These are phyloP conservation scores for Pythium oligandrum DNA, from an alignment of 352 stramenopile genomes.

Conservation along the genomic window DNA sequence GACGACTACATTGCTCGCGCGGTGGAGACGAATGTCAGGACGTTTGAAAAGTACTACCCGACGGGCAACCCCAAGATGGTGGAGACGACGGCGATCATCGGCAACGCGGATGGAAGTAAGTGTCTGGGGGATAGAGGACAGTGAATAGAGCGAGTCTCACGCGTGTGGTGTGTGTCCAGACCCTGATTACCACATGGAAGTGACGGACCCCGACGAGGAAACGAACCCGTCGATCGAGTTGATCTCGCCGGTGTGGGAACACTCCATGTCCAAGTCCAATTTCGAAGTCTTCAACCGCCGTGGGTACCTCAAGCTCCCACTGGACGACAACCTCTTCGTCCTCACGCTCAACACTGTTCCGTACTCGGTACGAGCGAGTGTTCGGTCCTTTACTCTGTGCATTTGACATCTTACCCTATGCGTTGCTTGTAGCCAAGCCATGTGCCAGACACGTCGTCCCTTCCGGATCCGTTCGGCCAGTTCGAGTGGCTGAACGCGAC, in stretches of 20 bases:
- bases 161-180: constrained; percentile 18
- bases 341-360: constrained; percentile 80
- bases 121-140: neutral
- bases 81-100: constrained; percentile 71
- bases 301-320: constrained; percentile 58
- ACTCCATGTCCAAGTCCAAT: constrained; percentile 44
- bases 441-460: constrained; percentile 55
- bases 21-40: constrained; percentile 59
- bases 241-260: constrained; percentile 42
- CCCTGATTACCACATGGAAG: constrained; percentile 70
- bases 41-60: constrained; percentile 68
- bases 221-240: constrained; percentile 56
- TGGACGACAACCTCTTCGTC: constrained; percentile 60
- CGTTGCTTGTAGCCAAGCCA: constrained; percentile 47
- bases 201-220: constrained; percentile 49
- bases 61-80: constrained; percentile 21
- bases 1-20: constrained; percentile 57
- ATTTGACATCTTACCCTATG: neutral
- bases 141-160: neutral
- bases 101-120: constrained; percentile 73
- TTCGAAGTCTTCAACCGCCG: constrained; percentile 48
- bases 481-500: constrained; percentile 86
- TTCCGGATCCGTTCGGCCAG: constrained; percentile 85
- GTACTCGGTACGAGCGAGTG: constrained; percentile 46
- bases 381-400: neutral